Conservation (phyloP, 2,329 filamentous ascomycete genomes). For the Colletotrichum limetticola region DNA sequence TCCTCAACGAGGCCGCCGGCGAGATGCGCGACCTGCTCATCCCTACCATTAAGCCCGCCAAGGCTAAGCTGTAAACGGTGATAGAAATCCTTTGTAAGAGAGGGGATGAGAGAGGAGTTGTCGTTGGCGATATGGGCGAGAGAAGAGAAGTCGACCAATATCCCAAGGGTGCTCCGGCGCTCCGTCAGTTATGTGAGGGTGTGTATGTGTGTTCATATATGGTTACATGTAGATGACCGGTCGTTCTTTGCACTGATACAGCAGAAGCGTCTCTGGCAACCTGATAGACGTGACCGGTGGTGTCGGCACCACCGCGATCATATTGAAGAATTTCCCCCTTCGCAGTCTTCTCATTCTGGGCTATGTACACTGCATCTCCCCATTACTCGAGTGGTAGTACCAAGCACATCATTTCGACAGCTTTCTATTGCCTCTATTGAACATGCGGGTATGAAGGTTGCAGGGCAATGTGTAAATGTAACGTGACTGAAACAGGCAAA, state of each 20-base stretch:
- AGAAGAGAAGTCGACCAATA: not conserved
- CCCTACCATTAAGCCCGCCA: slow-evolving; percentile 80
- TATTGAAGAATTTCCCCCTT: not conserved
- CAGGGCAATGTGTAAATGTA: not conserved
- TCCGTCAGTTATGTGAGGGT: not conserved
- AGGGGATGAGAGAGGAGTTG: not conserved
- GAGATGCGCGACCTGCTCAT: slow-evolving; percentile 90
- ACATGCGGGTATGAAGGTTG: not conserved
- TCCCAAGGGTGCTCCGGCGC: not conserved
- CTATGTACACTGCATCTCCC: not conserved
- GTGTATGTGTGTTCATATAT: not conserved
- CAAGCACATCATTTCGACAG: not conserved
- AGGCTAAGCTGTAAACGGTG: slow-evolving; percentile 81
- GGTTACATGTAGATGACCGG: not conserved
- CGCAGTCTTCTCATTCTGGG: not conserved
- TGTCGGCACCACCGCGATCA: not conserved
- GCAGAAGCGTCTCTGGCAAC: slow-evolving; percentile 22
- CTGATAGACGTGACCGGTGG: slow-evolving; percentile 15
- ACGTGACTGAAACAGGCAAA: not conserved
- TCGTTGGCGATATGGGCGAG: no score
- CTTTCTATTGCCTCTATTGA: not conserved
- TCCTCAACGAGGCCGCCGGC: slow-evolving; percentile 90
- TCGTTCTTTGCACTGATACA: slow-evolving; percentile 5
- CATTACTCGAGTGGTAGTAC: not conserved
- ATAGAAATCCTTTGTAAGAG: not conserved